These are phyloP conservation scores for Aspergillus ochraceoroseus DNA, from an alignment of 2,329 filamentous ascomycete genomes.

Conservation along the genomic window DNA sequence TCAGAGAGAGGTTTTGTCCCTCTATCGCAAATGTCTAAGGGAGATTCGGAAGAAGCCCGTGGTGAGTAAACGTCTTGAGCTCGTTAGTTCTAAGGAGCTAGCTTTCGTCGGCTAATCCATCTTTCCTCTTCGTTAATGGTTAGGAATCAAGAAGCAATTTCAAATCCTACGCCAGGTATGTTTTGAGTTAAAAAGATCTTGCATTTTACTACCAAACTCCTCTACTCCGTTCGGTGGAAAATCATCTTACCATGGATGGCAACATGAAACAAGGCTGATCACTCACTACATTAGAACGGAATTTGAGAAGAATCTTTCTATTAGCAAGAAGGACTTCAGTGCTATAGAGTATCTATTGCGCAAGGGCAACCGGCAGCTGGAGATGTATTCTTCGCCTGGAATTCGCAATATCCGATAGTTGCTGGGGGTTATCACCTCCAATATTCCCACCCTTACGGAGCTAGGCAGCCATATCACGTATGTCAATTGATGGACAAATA, in stretches of 20 bases:
- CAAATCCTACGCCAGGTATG: constrained; percentile 41
- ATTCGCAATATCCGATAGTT: constrained; percentile 65
- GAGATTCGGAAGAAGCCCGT: constrained; percentile 74
- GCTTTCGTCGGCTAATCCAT: constrained; percentile 1
- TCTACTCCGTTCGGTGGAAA: background rate
- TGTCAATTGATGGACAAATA: no score
- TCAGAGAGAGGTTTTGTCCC: constrained; percentile 78
- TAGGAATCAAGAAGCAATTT: constrained; percentile 43
- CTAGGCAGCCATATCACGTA: no score
- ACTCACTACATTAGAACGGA: constrained; percentile 58
- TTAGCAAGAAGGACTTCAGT: constrained; percentile 80
- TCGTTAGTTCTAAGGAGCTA: background rate
- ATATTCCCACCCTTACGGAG: background rate
- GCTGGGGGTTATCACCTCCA: background rate
- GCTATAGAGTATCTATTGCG: constrained; percentile 80
- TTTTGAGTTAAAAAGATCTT: background rate
- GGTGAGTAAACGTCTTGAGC: constrained; percentile 45
- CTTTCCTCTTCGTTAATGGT: constrained; percentile 2
- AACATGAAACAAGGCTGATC: no score
- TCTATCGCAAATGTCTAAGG: constrained; percentile 82
- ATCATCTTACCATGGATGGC: background rate
- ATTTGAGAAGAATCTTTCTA: constrained; percentile 63
- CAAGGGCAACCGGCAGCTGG: constrained; percentile 74
- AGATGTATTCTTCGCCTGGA: constrained; percentile 71
- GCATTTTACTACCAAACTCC: no score